Conservation (phyloP, 257 asterid species). For the Scutellaria minor region DNA sequence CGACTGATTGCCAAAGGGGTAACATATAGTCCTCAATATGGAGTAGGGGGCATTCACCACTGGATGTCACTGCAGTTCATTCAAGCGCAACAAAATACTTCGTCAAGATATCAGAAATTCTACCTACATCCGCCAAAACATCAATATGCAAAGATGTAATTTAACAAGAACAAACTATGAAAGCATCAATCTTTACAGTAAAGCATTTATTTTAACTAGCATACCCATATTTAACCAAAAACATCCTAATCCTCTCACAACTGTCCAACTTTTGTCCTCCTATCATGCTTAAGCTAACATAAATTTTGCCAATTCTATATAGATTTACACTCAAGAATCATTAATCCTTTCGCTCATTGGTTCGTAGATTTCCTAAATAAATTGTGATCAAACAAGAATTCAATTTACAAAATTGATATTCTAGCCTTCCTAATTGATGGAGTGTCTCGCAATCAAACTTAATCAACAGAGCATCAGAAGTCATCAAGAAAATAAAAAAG, state of each 20-base stretch:
- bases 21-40: conserved; percentile 33
- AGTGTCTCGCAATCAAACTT: not conserved
- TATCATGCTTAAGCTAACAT: not conserved
- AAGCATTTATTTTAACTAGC: not conserved
- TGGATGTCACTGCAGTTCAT: conserved; percentile 38
- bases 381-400: conserved; percentile 7
- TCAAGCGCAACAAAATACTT: conserved; percentile 1
- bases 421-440: not conserved
- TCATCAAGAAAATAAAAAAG: not conserved
- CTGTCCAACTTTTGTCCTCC: not conserved
- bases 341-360: not conserved
- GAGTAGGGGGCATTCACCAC: conserved; percentile 38
- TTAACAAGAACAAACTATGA: not conserved
- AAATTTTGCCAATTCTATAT: not conserved
- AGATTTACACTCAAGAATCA: not conserved
- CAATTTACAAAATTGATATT: conserved; percentile 11
- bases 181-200: not conserved
- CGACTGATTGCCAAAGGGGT: conserved; percentile 75
- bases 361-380: not conserved
- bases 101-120: conserved; percentile 13
- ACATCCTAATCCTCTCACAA: not conserved
- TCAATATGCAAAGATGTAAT: not conserved
- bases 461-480: conserved; percentile 18
- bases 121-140: conserved; percentile 3
- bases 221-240: not conserved